These are phyloP conservation scores for Colletotrichum camelliae DNA, from an alignment of 2,329 filamentous ascomycete genomes.

Conservation along the genomic window DNA sequence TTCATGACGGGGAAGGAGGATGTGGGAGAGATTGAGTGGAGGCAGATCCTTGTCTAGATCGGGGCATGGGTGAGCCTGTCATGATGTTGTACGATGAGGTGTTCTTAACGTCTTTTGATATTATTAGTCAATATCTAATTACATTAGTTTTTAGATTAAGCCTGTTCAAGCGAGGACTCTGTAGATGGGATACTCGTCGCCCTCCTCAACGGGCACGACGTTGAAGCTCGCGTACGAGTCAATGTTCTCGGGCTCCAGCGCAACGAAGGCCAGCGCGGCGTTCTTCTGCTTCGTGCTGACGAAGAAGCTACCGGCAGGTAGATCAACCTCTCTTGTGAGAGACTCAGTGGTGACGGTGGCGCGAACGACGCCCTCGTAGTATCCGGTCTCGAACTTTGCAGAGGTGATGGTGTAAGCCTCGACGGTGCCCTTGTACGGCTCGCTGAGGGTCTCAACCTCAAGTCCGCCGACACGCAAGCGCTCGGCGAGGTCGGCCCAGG, in stretches of 20 bases:
- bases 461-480: slow-evolving; percentile 30
- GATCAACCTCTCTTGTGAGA: slow-evolving; percentile 19
- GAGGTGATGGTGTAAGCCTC: slow-evolving; percentile 31
- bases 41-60: not conserved
- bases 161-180: slow-evolving; percentile 18
- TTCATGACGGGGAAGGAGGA: slow-evolving; percentile 17
- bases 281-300: slow-evolving; percentile 38
- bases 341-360: slow-evolving; percentile 26
- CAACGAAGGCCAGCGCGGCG: slow-evolving; percentile 31
- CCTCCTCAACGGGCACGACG: slow-evolving; percentile 30
- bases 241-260: slow-evolving; percentile 37
- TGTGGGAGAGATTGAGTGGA: slow-evolving; percentile 1
- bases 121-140: not conserved
- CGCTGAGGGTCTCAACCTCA: slow-evolving; percentile 27
- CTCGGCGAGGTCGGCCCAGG: slow-evolving; percentile 32
- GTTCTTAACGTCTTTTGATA: not conserved
- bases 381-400: slow-evolving; percentile 25
- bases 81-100: not conserved
- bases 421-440: slow-evolving; percentile 29
- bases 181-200: slow-evolving; percentile 36
- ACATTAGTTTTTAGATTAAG: not conserved
- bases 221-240: slow-evolving; percentile 37
- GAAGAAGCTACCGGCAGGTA: slow-evolving; percentile 34
- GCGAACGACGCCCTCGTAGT: slow-evolving; percentile 34
- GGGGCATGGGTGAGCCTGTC: not conserved